Evolutionary conservation across 1,284 basidiomycete species (phyloP), one percentile per base, ranked within the genome.

Genomic region (Calocybe gambosa): DNA sequence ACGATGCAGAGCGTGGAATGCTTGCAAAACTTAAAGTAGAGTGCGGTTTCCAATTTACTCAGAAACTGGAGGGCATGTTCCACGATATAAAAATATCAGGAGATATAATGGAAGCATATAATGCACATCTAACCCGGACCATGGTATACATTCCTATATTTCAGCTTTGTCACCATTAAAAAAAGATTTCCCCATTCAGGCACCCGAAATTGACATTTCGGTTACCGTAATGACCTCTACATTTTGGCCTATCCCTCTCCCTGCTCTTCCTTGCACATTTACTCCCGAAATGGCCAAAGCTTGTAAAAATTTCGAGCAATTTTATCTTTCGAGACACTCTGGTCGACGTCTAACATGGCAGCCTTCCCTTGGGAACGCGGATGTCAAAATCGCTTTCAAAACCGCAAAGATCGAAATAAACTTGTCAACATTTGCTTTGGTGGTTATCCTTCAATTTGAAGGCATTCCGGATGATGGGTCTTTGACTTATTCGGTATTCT

Each of bases 61-160:
- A 97, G 66, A 96, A 96, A 63, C 73, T 99, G 55, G 95, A 99
- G 65, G 95, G 96, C 45, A 99, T 99, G 96, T 95, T 99, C 75
- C 82, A 94, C 57, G 96, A 99, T 62, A 95, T 99, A 83, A 91
- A 85, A 58, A 67, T 96, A 31, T 95, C 91, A 15, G 70, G 74
- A 20, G 96, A 99, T 47, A 85, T 82, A 6, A 91, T 88, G 73
- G 73, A 78, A 43, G 78, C 77, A 3, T 99, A 93, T 65, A 76
- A 76, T 44, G 71, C 70, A 18, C 72, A 85, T 57, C 59, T 86
- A 20, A 66, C 70, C 34, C 78, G 75, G 49, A 73, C 71, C 12
- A 70, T 69, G 41, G 85, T 86, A 56, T 62, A 19, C 15, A 10
- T 3, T 43, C 42, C 13, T 35, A 44, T 16, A 18, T 13, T n/a